A percentile compares a stretch with the other conserved stretches of the same genome.
These are phyloP conservation scores for Citrullus colocynthis DNA, from an alignment of 306 rosid genomes.

Conservation along the genomic window DNA sequence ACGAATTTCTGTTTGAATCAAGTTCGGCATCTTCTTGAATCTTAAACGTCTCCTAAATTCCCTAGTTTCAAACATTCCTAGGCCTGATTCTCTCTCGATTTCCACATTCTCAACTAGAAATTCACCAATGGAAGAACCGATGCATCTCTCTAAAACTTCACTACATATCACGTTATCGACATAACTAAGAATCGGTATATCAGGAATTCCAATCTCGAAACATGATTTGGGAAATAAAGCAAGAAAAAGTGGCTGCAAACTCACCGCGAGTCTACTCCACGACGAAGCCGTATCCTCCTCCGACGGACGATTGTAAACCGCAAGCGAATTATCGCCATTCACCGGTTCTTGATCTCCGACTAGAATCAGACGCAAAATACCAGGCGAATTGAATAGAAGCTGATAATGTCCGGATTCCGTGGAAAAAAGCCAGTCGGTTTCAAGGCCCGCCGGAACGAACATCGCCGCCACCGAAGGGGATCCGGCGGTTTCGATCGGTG, in stretches of 20 bases:
- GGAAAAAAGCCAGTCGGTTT: constrained; percentile 77
- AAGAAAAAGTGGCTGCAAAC: constrained; percentile 53
- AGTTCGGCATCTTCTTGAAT: constrained; percentile 75
- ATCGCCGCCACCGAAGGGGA: constrained; percentile 44
- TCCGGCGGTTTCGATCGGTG: constrained; percentile 25
- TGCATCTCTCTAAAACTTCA: constrained; percentile 35
- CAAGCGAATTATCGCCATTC: neutral
- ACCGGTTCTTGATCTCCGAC: constrained; percentile 27
- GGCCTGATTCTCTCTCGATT: constrained; percentile 24
- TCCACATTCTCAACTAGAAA: constrained; percentile 79
- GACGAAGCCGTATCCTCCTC: constrained; percentile 11
- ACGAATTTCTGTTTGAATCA: constrained; percentile 60
- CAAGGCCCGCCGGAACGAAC: constrained; percentile 61
- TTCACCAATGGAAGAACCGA: constrained; percentile 53
- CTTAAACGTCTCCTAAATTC: constrained; percentile 84
- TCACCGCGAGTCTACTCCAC: constrained; percentile 22
- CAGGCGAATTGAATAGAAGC: constrained; percentile 44
- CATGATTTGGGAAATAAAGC: constrained; percentile 59
- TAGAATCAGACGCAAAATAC: constrained; percentile 51
- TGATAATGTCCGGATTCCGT: constrained; percentile 59
- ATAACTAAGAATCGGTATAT: constrained; percentile 53
- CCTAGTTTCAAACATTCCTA: constrained; percentile 12
- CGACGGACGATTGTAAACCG: constrained; percentile 26
- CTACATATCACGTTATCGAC: constrained; percentile 44
- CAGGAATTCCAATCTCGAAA: constrained; percentile 41